These are phyloP conservation scores for Domatiomyces globalis DNA, from an alignment of 2,329 filamentous ascomycete species.

Conservation along the genomic window DNA sequence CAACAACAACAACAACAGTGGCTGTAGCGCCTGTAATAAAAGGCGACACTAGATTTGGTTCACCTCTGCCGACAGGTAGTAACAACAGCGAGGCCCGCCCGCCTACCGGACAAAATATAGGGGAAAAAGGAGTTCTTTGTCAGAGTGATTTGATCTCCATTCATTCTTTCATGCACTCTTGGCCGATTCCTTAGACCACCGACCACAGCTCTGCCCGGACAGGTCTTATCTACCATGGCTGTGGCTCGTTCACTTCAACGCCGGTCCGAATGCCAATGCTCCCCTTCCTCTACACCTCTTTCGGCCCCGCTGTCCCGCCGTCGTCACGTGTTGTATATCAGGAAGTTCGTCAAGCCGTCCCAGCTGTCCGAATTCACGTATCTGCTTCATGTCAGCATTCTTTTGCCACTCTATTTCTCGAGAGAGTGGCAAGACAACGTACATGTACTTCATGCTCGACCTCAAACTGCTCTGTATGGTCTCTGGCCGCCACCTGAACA, in stretches of 20 bases:
- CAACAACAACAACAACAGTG: neutral
- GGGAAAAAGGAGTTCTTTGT: neutral
- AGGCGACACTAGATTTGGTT: too few relatives aligned
- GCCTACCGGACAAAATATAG: too few relatives aligned
- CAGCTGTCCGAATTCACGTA: constrained; percentile 74
- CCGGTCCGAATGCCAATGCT: neutral
- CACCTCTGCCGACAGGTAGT: too few relatives aligned
- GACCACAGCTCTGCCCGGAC: neutral
- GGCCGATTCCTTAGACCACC: neutral
- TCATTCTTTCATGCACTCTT: neutral
- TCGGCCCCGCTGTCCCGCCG: neutral
- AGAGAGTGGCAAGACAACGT: constrained; percentile 23
- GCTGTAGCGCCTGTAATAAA: too few relatives aligned
- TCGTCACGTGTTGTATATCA: constrained; percentile 65
- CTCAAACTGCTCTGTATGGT: constrained; percentile 80
- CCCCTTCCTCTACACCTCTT: neutral
- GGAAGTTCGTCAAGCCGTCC: constrained; percentile 69
- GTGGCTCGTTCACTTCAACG: neutral
- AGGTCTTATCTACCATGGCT: neutral
- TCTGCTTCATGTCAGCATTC: constrained; percentile 25
- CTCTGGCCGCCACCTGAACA: constrained; percentile 85
- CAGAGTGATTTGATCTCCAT: neutral
- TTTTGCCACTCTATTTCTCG: neutral
- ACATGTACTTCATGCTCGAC: constrained; percentile 97
- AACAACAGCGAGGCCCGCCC: too few relatives aligned